Conservation (phyloP, 225 moss, liverwort and hornwort species). For the Physcomitrellopsis africana region DNA sequence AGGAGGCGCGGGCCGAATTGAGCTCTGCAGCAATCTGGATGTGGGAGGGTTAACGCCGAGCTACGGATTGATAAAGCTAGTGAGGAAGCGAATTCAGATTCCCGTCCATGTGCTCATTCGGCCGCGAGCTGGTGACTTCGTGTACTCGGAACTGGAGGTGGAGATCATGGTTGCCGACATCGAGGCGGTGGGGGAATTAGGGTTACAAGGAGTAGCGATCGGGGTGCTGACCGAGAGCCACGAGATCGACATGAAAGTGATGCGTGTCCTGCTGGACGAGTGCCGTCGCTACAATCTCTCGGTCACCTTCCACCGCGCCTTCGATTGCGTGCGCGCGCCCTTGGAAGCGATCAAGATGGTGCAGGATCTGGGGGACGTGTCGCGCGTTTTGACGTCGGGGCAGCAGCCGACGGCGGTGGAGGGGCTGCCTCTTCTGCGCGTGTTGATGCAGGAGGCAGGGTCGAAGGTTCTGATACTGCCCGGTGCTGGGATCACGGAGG, state of each 20-base stretch:
- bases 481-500: conserved; percentile 40
- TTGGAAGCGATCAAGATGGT: conserved; percentile 26
- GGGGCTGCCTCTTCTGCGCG: conserved; percentile 32
- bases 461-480: conserved; percentile 29
- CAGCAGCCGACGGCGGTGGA: conserved; percentile 26
- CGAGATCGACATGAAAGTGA: conserved; percentile 27
- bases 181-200: conserved; percentile 22
- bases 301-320: conserved; percentile 55
- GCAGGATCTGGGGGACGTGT: conserved; percentile 9
- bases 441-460: conserved; percentile 10
- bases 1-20: conserved; percentile 46
- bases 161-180: conserved; percentile 48
- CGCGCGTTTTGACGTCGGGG: conserved; percentile 46
- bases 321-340: conserved; percentile 41
- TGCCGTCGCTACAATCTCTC: conserved; percentile 20
- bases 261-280: conserved; percentile 31
- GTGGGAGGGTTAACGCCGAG: conserved; percentile 48
- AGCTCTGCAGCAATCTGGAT: conserved; percentile 36
- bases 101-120: conserved; percentile 52
- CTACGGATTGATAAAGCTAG: conserved; percentile 54
- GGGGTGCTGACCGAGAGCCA: conserved; percentile 36
- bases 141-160: conserved; percentile 39
- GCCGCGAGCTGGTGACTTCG: conserved; percentile 47
- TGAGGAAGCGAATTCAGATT: conserved; percentile 20
- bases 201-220: conserved; percentile 47